Percentiles rank a stretch among this genome's conserved stretches.
These are phyloP conservation scores for Actinomortierella ambigua DNA, from an alignment of 371 early-diverging fungal species.

Conservation along the genomic window DNA sequence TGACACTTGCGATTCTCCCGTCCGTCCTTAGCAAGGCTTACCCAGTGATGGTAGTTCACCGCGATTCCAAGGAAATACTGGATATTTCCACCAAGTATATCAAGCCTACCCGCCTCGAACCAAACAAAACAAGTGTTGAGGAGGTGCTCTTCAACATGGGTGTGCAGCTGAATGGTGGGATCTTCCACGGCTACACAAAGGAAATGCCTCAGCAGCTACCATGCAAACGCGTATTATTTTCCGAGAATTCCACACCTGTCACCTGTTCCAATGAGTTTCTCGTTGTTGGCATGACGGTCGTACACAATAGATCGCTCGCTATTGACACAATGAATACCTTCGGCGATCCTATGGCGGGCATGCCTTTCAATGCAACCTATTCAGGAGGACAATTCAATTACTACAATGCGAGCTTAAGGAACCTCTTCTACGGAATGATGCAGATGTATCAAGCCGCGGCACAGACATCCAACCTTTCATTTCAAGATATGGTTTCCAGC, in stretches of 20 bases:
- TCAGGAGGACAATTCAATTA: background rate
- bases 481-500: background rate
- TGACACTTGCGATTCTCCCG: background rate
- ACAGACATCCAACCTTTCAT: background rate
- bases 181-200: background rate
- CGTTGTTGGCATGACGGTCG: background rate
- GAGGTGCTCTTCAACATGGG: background rate
- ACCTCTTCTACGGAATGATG: background rate
- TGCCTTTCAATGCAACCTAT: background rate
- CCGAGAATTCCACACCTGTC: too few species aligned
- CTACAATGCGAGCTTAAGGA: background rate
- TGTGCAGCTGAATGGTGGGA: background rate
- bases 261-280: background rate
- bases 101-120: background rate
- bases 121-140: constrained; percentile 1
- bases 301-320: too few species aligned
- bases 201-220: background rate
- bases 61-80: background rate
- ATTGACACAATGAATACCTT: too few species aligned
- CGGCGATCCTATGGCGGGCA: too few species aligned
- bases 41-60: background rate
- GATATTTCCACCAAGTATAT: background rate
- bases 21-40: background rate
- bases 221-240: background rate
- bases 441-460: too few species aligned